Conservation (phyloP, 1,139 yeast species). For the Protomyces pachydermus region DNA sequence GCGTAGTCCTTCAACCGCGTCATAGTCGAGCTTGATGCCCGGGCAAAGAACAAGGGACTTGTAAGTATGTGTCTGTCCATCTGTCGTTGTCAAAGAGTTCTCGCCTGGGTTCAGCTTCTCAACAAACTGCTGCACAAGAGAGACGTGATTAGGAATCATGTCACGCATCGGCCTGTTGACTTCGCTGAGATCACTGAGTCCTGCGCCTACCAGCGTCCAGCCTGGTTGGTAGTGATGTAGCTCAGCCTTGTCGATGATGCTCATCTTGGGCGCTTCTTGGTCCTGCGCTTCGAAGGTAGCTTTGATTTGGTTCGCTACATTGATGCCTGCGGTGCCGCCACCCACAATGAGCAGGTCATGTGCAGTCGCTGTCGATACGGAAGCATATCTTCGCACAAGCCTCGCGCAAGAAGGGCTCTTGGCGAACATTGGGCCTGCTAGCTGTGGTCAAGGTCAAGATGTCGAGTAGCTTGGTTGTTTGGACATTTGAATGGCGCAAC, state of each 20-base stretch:
- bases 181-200: constrained; percentile 23
- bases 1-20: constrained; percentile 23
- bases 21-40: constrained; percentile 24
- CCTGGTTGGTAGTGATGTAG: constrained; percentile 29
- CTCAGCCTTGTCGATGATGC: constrained; percentile 27
- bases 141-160: constrained; percentile 18
- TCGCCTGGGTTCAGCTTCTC: constrained; percentile 7
- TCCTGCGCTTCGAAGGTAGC: constrained; percentile 11
- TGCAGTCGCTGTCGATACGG: not conserved
- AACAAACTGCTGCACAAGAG: constrained; percentile 14
- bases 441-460: too few species aligned
- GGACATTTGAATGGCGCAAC: too few species aligned
- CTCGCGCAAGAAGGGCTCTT: not conserved
- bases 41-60: constrained; percentile 26
- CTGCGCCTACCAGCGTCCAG: constrained; percentile 30
- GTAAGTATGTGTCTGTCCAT: constrained; percentile 21
- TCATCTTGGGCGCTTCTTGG: constrained; percentile 4
- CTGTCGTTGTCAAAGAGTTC: constrained; percentile 12
- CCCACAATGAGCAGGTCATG: constrained; percentile 28
- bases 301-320: constrained; percentile 24
- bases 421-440: not conserved
- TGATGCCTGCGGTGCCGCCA: constrained; percentile 30
- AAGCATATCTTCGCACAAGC: not conserved
- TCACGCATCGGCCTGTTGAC: constrained; percentile 17
- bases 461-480: too few species aligned